phyloP scores from a whole-genome alignment of 768 basidiomycete genomes.

The Gloeostereum incarnatum region DNA sequence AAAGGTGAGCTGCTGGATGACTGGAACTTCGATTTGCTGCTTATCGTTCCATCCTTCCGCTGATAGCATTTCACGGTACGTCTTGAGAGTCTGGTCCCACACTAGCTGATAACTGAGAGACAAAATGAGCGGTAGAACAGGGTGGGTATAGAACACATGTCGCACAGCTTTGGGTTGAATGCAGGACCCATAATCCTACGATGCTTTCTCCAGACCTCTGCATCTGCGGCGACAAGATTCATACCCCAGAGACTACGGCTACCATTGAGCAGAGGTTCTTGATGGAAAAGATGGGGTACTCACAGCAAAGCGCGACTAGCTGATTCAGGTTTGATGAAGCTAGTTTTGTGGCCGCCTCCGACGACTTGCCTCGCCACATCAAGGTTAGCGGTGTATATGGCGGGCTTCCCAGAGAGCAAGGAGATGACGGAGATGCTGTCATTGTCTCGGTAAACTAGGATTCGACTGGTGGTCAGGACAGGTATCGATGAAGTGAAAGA shows the following conservation, averaged over 20 bases:
- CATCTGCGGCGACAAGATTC: slow-evolving; percentile 35
- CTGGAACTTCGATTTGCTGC: slow-evolving; percentile 17
- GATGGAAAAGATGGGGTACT: slow-evolving; percentile 7
- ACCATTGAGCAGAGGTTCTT: not conserved
- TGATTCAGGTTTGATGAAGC: slow-evolving; percentile 28
- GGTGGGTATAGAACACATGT: not conserved
- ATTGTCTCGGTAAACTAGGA: slow-evolving; percentile 24
- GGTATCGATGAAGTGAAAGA: not conserved
- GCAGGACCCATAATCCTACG: slow-evolving; percentile 33
- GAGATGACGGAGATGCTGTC: slow-evolving; percentile 33
- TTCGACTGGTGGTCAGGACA: not conserved
- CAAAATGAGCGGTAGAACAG: not conserved
- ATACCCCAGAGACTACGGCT: slow-evolving; percentile 26
- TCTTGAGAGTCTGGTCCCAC: slow-evolving; percentile 26
- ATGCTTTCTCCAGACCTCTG: slow-evolving; percentile 36
- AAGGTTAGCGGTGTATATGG: slow-evolving; percentile 33
- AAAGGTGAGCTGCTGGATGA: slow-evolving; percentile 23
- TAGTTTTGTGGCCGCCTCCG: slow-evolving; percentile 26
- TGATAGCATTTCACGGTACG: slow-evolving; percentile 28
- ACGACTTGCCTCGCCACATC: slow-evolving; percentile 36
- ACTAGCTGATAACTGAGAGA: slow-evolving; percentile 27
- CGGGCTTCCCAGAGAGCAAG: slow-evolving; percentile 24
- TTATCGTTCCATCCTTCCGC: slow-evolving; percentile 24
- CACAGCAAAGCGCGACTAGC: slow-evolving; percentile 23
- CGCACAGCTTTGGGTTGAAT: slow-evolving; percentile 31